Evolutionary conservation across 2,329 filamentous ascomycete genomes (phyloP).

Genomic region (Hortaea werneckii): DNA sequence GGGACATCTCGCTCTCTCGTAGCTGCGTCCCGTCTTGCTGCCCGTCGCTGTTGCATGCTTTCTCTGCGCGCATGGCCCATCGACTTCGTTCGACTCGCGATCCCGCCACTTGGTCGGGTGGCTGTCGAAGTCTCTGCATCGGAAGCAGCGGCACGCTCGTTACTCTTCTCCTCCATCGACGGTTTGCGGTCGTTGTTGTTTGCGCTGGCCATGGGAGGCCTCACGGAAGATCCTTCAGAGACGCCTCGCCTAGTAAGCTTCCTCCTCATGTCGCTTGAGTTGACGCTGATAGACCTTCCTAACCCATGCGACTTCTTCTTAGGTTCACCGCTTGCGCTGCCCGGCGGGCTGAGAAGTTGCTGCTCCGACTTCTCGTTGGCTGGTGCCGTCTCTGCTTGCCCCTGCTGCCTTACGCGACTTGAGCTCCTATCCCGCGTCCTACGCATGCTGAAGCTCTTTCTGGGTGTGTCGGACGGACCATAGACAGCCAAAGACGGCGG

Average conservation of each 20-base stretch:
- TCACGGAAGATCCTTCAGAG: constrained; percentile 41
- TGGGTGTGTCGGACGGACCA: constrained; percentile 60
- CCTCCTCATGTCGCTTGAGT: constrained; percentile 70
- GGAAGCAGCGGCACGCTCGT: constrained; percentile 34
- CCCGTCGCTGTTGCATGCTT: constrained; percentile 79
- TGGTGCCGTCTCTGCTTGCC: not conserved
- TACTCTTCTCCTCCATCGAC: constrained; percentile 25
- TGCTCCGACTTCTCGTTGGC: constrained; percentile 3
- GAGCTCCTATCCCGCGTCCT: constrained; percentile 47
- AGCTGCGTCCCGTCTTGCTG: constrained; percentile 35
- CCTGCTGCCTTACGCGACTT: constrained; percentile 40
- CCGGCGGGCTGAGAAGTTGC: constrained; percentile 55
- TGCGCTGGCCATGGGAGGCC: constrained; percentile 16
- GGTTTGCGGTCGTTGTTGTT: constrained; percentile 23
- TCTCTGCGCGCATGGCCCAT: constrained; percentile 81
- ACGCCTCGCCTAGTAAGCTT: constrained; percentile 48
- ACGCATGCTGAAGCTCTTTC: constrained; percentile 83
- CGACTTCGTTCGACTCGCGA: constrained; percentile 70
- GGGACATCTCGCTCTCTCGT: constrained; percentile 66
- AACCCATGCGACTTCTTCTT: constrained; percentile 46
- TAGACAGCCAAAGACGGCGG: constrained; percentile 74
- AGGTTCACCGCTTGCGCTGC: constrained; percentile 34
- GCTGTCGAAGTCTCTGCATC: constrained; percentile 32
- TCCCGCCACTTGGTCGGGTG: constrained; percentile 41
- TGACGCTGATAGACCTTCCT: constrained; percentile 83